Conservation (phyloP, 345 rosid genomes). For the Noccaea bulbosa region DNA sequence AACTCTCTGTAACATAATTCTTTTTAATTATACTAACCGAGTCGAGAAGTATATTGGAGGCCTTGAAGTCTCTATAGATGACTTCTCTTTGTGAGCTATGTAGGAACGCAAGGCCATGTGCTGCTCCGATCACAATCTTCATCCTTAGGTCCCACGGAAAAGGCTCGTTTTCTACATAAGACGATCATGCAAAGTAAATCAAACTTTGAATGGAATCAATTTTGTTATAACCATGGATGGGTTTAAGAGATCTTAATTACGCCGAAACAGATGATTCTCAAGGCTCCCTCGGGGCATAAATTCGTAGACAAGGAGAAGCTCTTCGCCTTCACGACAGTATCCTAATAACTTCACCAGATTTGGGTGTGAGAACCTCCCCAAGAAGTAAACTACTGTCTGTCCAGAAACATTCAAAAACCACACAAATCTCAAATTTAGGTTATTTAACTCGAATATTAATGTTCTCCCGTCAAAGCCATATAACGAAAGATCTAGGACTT, state of each 20-base stretch:
- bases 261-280: slow-evolving; percentile 77
- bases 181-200: background rate
- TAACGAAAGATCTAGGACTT: background rate
- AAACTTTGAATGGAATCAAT: background rate
- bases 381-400: slow-evolving; percentile 85
- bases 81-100: slow-evolving; percentile 74
- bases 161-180: slow-evolving; percentile 54
- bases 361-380: slow-evolving; percentile 80
- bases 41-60: slow-evolving; percentile 81
- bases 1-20: background rate
- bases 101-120: slow-evolving; percentile 74
- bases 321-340: slow-evolving; percentile 75
- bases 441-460: background rate
- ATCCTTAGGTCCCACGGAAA: slow-evolving; percentile 84
- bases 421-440: slow-evolving; percentile 7
- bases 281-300: slow-evolving; percentile 81
- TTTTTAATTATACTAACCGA: slow-evolving; percentile 51
- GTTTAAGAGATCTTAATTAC: slow-evolving; percentile 51
- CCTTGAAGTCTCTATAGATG: slow-evolving; percentile 84
- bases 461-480: background rate
- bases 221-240: background rate
- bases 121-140: slow-evolving; percentile 78
- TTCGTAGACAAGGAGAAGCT: slow-evolving; percentile 79
- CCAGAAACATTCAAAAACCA: slow-evolving; percentile 19
- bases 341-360: slow-evolving; percentile 80